These are phyloP conservation scores for Adansonia rubrostipa DNA, from an alignment of 441 rosid genomes.

Conservation along the genomic window DNA sequence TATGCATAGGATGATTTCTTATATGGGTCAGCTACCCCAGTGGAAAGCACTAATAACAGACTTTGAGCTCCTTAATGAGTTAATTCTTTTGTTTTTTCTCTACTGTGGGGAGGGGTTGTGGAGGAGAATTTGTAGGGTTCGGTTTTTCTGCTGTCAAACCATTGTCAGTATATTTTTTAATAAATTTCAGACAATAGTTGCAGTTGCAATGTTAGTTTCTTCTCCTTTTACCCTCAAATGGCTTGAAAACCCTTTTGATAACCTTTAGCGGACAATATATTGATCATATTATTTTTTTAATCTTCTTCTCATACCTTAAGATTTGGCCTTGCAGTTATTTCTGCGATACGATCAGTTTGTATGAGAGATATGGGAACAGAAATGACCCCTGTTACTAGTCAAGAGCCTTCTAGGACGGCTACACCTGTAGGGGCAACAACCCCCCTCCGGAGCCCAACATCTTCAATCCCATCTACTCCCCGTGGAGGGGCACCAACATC, in stretches of 20 bases:
- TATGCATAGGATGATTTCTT: no score
- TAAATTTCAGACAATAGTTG: neutral
- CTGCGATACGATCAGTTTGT: constrained; percentile 71
- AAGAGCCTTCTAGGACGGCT: constrained; percentile 91
- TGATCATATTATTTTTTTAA: neutral
- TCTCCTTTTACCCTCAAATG: neutral
- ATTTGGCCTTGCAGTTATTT: constrained; percentile 50
- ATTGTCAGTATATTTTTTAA: neutral
- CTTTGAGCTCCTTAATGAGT: neutral
- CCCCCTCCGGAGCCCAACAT: constrained; percentile 84
- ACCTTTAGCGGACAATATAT: neutral
- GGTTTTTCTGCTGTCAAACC: no score
- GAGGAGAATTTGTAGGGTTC: neutral
- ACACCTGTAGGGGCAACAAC: constrained; percentile 86
- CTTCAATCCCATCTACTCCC: constrained; percentile 90
- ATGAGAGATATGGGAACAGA: constrained; percentile 99
- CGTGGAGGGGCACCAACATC: constrained; percentile 55
- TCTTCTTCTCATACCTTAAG: neutral
- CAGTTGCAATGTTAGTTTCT: neutral
- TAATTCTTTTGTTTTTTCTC: neutral
- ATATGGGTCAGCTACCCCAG: no score
- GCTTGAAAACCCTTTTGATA: neutral
- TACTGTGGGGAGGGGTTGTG: neutral
- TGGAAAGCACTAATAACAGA: neutral
- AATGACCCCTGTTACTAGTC: constrained; percentile 90